Evolutionary conservation across 768 basidiomycete genomes (phyloP), one percentile per base, ranked within the genome.

Genomic region (Amanita fuliginea): DNA sequence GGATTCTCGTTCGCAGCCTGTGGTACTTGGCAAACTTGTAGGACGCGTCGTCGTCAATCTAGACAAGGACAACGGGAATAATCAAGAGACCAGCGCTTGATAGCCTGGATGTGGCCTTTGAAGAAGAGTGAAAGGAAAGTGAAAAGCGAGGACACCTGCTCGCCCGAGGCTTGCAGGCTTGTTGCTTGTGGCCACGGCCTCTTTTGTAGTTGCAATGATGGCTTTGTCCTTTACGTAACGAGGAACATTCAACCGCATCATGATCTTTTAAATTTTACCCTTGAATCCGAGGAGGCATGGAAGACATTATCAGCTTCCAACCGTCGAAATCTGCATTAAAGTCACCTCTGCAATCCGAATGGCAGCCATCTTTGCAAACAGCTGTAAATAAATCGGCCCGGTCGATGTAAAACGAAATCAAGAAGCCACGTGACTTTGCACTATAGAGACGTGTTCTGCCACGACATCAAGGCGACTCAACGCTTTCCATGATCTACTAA

Each of bases 401-500:
- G n/a, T n/a, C n/a, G n/a, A n/a, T n/a, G n/a, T n/a, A n/a, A n/a
- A n/a, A n/a, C n/a, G n/a, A n/a, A n/a, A n/a, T n/a, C n/a, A n/a
- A n/a, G n/a, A n/a, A n/a, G 22, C 11, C 41, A 42, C 41, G 41
- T 42, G 41, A 42, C 21, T 8, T 13, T 8, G 10, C 41, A 21
- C 6, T n/a, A n/a, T 48, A 18, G n/a, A 26, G 62, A 66, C 64
- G 64, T 66, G 64, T n/a, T 66, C 64, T 54, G 62, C 64, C 64
- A 66, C 64, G 64, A 64, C 60, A 59, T 13, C 45, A 42, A 22
- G 42, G 49, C 30, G 18, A 34, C 28, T 30, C 19, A n/a, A 30
- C 32, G 16, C 19, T 32, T 16, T 40, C 41, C 10, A 36, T 40
- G 28, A 21, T 21, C 1, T 9, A 35, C 40, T 30, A n/a, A 42